These are phyloP conservation scores for Blattamonas nauphoetae DNA, from an alignment of 78 protist genomes.

Conservation along the genomic window DNA sequence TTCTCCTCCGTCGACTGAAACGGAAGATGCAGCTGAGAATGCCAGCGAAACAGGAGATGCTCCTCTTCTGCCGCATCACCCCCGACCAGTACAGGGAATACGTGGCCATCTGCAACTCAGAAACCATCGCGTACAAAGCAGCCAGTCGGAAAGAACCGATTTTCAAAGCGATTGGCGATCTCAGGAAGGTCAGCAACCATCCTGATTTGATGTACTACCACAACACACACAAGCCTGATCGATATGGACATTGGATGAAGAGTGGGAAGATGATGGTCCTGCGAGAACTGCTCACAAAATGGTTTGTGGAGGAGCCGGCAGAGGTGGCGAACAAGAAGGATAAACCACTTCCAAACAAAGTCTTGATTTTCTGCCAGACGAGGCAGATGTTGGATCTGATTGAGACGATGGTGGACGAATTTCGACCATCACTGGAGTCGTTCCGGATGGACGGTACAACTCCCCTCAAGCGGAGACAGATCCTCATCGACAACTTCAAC, in stretches of 20 bases:
- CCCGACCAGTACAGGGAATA: conserved; percentile 61
- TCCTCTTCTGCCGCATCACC: conserved; percentile 81
- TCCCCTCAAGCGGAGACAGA: conserved; percentile 28
- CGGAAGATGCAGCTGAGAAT: conserved; percentile 50
- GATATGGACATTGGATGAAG: conserved; percentile 20
- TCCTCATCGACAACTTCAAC: conserved; percentile 52
- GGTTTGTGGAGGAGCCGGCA: conserved; percentile 40
- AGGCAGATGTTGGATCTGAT: conserved; percentile 82
- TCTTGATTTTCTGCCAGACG: conserved; percentile 78
- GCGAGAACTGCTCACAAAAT: conserved; percentile 51
- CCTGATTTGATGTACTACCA: conserved; percentile 53
- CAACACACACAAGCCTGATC: not conserved
- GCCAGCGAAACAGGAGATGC: conserved; percentile 77
- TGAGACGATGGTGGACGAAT: conserved; percentile 35
- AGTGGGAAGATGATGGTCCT: conserved; percentile 70
- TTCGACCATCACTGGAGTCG: too few relatives aligned
- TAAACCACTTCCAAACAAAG: conserved; percentile 53
- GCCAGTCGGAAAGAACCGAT: not conserved
- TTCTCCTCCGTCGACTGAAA: conserved; percentile 78
- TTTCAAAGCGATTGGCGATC: conserved; percentile 31
- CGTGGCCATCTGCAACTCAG: conserved; percentile 35
- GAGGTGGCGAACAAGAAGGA: not conserved
- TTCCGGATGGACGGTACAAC: conserved; percentile 87
- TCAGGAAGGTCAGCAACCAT: conserved; percentile 90
- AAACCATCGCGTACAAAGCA: conserved; percentile 23